Conservation (phyloP, 306 rosid species). For the Cucurbita ficifolia region DNA sequence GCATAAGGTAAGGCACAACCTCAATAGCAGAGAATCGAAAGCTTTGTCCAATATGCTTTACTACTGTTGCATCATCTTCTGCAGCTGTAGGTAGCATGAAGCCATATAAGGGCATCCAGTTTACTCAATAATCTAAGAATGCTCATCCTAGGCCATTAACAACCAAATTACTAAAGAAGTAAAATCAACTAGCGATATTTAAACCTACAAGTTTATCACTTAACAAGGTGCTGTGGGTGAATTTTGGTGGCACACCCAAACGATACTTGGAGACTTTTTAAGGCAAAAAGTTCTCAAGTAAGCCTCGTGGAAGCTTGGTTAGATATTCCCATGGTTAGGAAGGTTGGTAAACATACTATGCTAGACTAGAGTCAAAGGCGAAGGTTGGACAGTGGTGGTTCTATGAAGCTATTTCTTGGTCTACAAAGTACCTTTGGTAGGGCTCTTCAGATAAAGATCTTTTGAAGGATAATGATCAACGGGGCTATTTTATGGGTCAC, state of each 20-base stretch:
- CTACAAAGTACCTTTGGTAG: not conserved
- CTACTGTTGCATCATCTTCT: constrained; percentile 68
- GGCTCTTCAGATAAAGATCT: not conserved
- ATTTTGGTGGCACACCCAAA: not conserved
- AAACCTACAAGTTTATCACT: not conserved
- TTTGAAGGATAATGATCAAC: not conserved
- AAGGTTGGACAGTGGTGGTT: not conserved
- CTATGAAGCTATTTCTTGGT: not conserved
- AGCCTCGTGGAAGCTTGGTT: not conserved
- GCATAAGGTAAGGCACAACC: constrained; percentile 23
- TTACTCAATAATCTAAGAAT: not conserved
- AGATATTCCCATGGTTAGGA: not conserved
- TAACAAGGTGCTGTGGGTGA: not conserved
- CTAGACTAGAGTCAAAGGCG: not conserved
- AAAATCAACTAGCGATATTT: not conserved
- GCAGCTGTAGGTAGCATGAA: constrained; percentile 40
- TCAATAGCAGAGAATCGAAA: constrained; percentile 75
- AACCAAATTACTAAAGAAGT: not conserved
- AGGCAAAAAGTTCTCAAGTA: not conserved
- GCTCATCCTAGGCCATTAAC: not conserved
- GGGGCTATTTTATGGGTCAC: not conserved
- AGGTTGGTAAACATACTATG: not conserved
- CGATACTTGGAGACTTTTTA: not conserved
- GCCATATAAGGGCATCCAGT: not conserved
- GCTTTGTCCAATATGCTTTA: constrained; percentile 72